Evolutionary conservation across 345 rosid genomes (phyloP).

Genomic region (Brassica carinata): DNA sequence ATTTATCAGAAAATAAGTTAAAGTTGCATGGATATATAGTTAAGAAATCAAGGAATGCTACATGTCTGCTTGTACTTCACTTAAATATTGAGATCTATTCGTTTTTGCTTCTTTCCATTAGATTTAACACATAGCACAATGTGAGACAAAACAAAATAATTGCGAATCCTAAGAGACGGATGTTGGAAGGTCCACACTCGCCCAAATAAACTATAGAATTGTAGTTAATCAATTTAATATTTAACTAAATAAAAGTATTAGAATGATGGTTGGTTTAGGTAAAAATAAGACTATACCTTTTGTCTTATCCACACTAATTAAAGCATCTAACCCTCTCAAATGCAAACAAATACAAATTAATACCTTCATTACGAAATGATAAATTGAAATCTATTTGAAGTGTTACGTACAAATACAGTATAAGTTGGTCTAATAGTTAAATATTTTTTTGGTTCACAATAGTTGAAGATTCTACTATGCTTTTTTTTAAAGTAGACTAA

Average conservation of each 20-base stretch:
- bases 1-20: not conserved
- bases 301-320: conserved; percentile 25
- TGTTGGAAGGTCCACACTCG: conserved; percentile 41
- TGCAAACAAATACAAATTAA: not conserved
- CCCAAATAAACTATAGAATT: conserved; percentile 19
- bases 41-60: conserved; percentile 5
- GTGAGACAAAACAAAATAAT: conserved; percentile 39
- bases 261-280: conserved; percentile 31
- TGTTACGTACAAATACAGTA: not conserved
- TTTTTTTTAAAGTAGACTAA: not conserved
- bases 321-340: not conserved
- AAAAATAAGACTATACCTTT: conserved; percentile 5
- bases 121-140: conserved; percentile 38
- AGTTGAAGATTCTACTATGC: not conserved
- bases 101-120: conserved; percentile 22
- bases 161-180: conserved; percentile 39
- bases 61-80: conserved; percentile 9
- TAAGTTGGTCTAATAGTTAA: not conserved
- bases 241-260: not conserved
- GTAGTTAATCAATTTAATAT: not conserved
- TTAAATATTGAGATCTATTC: not conserved
- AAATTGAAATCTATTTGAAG: not conserved
- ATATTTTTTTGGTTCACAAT: too few species aligned
- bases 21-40: conserved; percentile 10
- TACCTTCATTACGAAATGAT: not conserved